phyloP scores from a whole-genome alignment of 2,329 filamentous ascomycete species.

The Clarireedia homoeocarpa region DNA sequence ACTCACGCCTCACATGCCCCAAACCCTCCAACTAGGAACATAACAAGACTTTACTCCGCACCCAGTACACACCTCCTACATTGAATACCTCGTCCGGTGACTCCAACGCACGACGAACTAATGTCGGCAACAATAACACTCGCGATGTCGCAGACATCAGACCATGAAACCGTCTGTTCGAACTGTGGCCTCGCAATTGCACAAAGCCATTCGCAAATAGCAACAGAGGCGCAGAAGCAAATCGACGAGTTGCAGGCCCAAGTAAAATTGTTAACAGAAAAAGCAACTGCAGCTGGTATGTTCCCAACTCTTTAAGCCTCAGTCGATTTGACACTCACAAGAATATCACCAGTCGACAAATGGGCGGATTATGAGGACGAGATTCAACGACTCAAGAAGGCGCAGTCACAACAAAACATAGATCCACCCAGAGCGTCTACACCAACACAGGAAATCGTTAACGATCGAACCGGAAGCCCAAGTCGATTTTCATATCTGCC shows the following conservation, averaged over 20 bases:
- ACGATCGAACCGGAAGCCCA: conserved; percentile 25
- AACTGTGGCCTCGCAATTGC: conserved; percentile 27
- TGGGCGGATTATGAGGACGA: conserved; percentile 79
- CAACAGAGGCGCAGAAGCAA: conserved; percentile 42
- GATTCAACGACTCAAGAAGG: conserved; percentile 49
- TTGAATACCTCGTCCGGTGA: conserved; percentile 13
- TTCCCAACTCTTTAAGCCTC: conserved; percentile 4
- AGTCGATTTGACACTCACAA: conserved; percentile 4
- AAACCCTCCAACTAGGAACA: neutral
- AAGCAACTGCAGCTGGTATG: conserved; percentile 55
- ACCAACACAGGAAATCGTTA: conserved; percentile 24
- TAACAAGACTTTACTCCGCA: neutral
- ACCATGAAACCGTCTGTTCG: conserved; percentile 20
- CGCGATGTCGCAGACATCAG: conserved; percentile 20
- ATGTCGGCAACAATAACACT: conserved; percentile 29
- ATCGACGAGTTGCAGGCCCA: conserved; percentile 65
- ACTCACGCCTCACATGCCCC: neutral
- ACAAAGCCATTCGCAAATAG: conserved; percentile 17
- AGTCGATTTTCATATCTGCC: conserved; percentile 24
- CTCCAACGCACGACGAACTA: conserved; percentile 8
- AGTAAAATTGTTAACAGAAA: conserved; percentile 61
- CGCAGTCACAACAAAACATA: conserved; percentile 17
- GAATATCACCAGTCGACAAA: conserved; percentile 43
- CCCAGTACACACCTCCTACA: neutral
- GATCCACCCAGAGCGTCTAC: neutral